Evolutionary conservation across 768 basidiomycete genomes (phyloP), one percentile per base, ranked within the genome.

Genomic region (Chalciporus chontae): DNA sequence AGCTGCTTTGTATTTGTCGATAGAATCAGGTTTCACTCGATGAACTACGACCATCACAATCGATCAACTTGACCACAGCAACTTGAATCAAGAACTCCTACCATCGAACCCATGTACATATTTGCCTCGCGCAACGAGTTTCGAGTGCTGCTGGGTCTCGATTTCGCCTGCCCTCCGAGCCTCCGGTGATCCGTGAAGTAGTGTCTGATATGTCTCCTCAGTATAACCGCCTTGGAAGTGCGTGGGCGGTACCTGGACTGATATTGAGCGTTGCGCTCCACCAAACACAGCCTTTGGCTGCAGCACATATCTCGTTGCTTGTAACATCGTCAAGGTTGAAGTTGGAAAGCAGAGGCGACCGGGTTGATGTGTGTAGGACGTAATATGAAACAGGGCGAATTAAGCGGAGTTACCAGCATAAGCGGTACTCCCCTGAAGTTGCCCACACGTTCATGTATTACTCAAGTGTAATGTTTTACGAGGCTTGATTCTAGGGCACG

Each of bases 111-210:
- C 89, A 67, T 95, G 93, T 29, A 94, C 78, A 65, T 94, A 94
- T 76, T 98, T 98, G 40, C 94, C 92, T 51, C 95, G 76, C 29
- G 90, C 95, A 36, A 99, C 87, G 8, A 94, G 71, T 59, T 83
- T 79, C 2, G 91, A 94, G 66, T 98, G 94, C 62, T 94, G 90
- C 49, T 81, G 79, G 40, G 78, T 71, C 50, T 87, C 85, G 32
- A 81, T 70, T 43, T 90, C 88, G 36, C 92, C 89, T 39, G 84
- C 90, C 61, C 78, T 76, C 70, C 90, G 87, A 40, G 94, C 94
- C 62, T 93, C 85, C 40, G 84, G 84, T 26, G 91, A 94, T n/a
- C 96, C 96, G 69, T 98, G 94, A 50, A 99, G 73, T 48, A 99
- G 66, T 17, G 87, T 81, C 92, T 94, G 69, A 24, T 44, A 45